These are phyloP conservation scores for Lodderomyces parapsilosis DNA, from an alignment of 1,139 yeast genomes.

Conservation along the genomic window DNA sequence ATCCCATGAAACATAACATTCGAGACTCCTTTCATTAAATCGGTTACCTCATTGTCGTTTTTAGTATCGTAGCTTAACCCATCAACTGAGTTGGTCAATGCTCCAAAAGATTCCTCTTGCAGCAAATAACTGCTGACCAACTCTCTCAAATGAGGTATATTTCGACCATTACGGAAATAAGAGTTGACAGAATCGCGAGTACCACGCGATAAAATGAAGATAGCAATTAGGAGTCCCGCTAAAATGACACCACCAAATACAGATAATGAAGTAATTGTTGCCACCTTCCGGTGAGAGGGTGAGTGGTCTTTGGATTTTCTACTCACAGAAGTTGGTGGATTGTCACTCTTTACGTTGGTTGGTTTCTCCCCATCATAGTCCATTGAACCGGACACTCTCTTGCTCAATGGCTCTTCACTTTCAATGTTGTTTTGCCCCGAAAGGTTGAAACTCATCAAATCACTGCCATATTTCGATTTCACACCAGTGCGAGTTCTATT, in stretches of 20 bases:
- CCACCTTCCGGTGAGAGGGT: background rate
- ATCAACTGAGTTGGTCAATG: constrained; percentile 9
- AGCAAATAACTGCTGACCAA: constrained; percentile 11
- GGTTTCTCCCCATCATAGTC: background rate
- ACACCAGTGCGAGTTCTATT: background rate
- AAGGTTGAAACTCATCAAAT: background rate
- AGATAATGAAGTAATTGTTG: background rate
- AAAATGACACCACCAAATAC: background rate
- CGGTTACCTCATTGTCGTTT: constrained; percentile 26
- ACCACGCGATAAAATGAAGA: constrained; percentile 22
- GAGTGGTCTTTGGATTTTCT: background rate
- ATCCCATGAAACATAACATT: constrained; percentile 50
- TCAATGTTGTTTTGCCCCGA: background rate
- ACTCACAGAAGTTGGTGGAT: background rate
- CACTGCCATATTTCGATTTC: background rate
- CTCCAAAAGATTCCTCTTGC: background rate
- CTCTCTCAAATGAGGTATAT: constrained; percentile 10
- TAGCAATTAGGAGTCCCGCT: constrained; percentile 7
- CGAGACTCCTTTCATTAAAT: constrained; percentile 28
- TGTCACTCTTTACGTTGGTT: background rate
- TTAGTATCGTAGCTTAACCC: constrained; percentile 27
- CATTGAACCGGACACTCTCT: background rate
- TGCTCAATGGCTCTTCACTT: background rate
- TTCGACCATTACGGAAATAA: constrained; percentile 17
- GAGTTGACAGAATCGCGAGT: constrained; percentile 19